phyloP scores from a whole-genome alignment of 2,329 filamentous ascomycete species.

The Plenodomus lindquistii region DNA sequence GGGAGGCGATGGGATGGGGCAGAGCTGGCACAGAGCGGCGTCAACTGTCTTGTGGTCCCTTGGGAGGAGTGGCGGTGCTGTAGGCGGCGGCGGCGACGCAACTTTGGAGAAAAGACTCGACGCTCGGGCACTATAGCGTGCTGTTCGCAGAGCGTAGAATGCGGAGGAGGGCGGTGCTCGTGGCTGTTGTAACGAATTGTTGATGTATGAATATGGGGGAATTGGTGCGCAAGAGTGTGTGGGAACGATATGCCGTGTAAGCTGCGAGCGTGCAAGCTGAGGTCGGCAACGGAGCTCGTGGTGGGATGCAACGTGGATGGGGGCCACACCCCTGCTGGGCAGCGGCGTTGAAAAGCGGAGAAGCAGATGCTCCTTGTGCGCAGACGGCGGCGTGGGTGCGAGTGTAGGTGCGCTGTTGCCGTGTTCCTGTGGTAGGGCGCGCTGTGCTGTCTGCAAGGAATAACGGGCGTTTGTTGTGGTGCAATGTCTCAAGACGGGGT shows the following conservation, averaged over 20 bases:
- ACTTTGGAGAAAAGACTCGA: not conserved
- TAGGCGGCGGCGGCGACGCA: not conserved
- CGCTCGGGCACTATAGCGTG: not conserved
- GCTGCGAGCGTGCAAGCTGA: not conserved
- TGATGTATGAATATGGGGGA: not conserved
- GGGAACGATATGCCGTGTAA: not conserved
- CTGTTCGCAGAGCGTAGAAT: not conserved
- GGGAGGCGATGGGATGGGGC: conserved; percentile 10
- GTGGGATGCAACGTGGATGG: conserved; percentile 32
- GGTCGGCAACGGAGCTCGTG: conserved; percentile 17
- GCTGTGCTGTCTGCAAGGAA: conserved; percentile 14
- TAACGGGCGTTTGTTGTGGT: conserved; percentile 26
- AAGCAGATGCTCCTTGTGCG: conserved; percentile 10
- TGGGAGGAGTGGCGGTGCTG: not conserved
- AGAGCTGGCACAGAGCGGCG: not conserved
- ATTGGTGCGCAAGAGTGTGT: not conserved
- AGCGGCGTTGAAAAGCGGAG: conserved; percentile 35
- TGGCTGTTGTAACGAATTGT: not conserved
- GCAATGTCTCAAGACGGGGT: conserved; percentile 17
- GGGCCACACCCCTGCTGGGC: conserved; percentile 28
- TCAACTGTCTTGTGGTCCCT: not conserved
- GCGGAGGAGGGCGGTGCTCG: not conserved
- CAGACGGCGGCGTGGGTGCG: not conserved
- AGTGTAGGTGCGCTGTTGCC: not conserved
- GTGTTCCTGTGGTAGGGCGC: not conserved